Evolutionary conservation across 2,329 filamentous ascomycete genomes (phyloP), one percentile per base, ranked within the genome.

Genomic region (Alternaria atra): DNA sequence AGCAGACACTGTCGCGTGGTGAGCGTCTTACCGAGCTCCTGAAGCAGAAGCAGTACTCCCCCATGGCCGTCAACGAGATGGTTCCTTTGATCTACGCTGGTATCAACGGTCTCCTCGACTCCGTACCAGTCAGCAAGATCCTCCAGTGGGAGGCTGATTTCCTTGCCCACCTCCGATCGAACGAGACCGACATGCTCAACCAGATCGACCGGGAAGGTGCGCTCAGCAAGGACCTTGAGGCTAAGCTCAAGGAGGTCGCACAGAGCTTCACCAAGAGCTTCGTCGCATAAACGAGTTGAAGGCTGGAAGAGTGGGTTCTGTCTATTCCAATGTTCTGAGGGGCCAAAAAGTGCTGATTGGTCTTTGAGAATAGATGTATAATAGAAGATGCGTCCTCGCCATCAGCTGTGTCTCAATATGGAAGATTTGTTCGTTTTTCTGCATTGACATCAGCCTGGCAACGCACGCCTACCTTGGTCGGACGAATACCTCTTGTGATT

Each of bases 21-120:
- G 94, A 98, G 88, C 94, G 95, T 87, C 90, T 94, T 80, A 97
- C 94, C 75, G 94, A 98, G 89, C 92, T 97, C 73, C 91, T 97
- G 79, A 98, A 98, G 91, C 95, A 99, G 89, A 97, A 97, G 90
- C 95, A 99, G 86, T 99, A 98, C 89, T 90, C 88, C 47, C 95
- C 95, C 77, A 97, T 97, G 94, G 92, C 93, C 74, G 94, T 98
- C 81, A 95, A 96, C 87, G 94, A 99, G 87, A 98, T 98, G 94
- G 95, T 99, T 86, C 95, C 95, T 74, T 90, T 99, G 74, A 98
- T 99, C 88, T 99, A 89, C 85, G 94, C 95, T 72, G 95, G 95
- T 96, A 93, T 99, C 86, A 98, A 98, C 85, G 95, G 95, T 87
- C 85, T 88, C 85, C 90, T 99, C 73, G 95, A 99, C 86, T 80